Evolutionary conservation across 257 asterid genomes (phyloP), one percentile per base, ranked within the genome.

Genomic region (Lithospermum erythrorhizon): DNA sequence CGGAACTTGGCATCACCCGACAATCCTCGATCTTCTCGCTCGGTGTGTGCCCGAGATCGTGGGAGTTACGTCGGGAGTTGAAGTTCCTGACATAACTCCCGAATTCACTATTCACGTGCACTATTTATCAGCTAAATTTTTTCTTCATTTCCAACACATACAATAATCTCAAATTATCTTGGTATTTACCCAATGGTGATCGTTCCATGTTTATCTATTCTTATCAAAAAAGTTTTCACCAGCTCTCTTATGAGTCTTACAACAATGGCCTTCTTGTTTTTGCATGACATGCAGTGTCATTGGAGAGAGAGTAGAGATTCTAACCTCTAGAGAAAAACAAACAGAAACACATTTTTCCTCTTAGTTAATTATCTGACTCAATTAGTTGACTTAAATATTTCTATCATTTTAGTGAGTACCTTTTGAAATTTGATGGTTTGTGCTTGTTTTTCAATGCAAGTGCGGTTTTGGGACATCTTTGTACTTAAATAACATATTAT

Each of bases 381-480:
- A 74, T 76, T 77, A 73, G 60, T 52, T 59, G 14, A 67, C 65
- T 37, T 74, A 72, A 58, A 66, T 55, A 45, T 62, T 60, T 62
- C 67, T 60, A 41, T 61, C 52, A 51, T 41, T 47, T 4, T 41
- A 49, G 55, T 41, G 55, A 63, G 55, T 37, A 22, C 69, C 76
- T 84, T 83, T 80, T 80, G 61, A 67, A 78, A 32, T 82, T 82
- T 73, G 95, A 73, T 76, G 65, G 69, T 78, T 84, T 79, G 90
- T 62, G 61, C 87, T 87, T 87, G 97, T 84, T 77, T 70, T 68
- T 68, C 29, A 20, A 58, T 64, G 62, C 65, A 68, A 73, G 77
- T 77, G 77, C 72, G 77, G 65, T 77, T 73, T 75, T 55, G 77
- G 82, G 55, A 79, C 77, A 59, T 65, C 62, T 61, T 63, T 41